Percentiles rank a stretch among this genome's conserved stretches.
Conservation (phyloP, 257 asterid genomes). For the Penstemon newberryi region DNA sequence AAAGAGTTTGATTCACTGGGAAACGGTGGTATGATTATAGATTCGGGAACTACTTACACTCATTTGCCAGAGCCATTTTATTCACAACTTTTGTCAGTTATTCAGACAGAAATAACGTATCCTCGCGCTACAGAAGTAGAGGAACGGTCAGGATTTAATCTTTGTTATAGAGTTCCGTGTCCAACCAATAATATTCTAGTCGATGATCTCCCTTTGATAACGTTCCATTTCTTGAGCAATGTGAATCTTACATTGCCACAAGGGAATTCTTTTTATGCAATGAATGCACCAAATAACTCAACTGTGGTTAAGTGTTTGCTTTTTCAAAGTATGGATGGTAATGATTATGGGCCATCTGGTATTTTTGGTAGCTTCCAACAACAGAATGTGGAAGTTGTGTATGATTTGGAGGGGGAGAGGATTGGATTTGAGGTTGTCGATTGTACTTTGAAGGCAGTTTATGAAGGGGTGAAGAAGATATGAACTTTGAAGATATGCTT, state of each 20-base stretch:
- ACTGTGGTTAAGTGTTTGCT: conserved; percentile 61
- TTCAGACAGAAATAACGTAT: conserved; percentile 38
- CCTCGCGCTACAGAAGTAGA: conserved; percentile 54
- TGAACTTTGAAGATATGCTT: background rate
- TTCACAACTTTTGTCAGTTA: conserved; percentile 45
- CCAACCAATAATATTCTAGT: conserved; percentile 31
- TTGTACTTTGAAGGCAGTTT: conserved; percentile 52
- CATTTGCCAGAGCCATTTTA: conserved; percentile 63
- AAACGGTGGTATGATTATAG: conserved; percentile 72
- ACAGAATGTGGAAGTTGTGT: conserved; percentile 74
- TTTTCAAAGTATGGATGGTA: conserved; percentile 58
- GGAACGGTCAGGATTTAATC: conserved; percentile 58
- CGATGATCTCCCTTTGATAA: conserved; percentile 52
- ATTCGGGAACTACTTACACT: conserved; percentile 77
- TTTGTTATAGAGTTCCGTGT: conserved; percentile 54
- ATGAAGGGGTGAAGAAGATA: conserved; percentile 41
- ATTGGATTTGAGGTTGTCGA: conserved; percentile 62
- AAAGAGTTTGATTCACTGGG: conserved; percentile 58
- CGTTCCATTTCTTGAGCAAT: conserved; percentile 63
- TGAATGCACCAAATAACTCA: conserved; percentile 56
- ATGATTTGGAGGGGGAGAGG: conserved; percentile 69
- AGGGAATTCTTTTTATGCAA: conserved; percentile 60
- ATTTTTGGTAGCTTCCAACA: conserved; percentile 75
- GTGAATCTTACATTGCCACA: conserved; percentile 50
- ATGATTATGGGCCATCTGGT: conserved; percentile 62